Evolutionary conservation across 2,329 filamentous ascomycete species (phyloP), one percentile per base, ranked within the genome.

Genomic region (Nothopassalora personata): DNA sequence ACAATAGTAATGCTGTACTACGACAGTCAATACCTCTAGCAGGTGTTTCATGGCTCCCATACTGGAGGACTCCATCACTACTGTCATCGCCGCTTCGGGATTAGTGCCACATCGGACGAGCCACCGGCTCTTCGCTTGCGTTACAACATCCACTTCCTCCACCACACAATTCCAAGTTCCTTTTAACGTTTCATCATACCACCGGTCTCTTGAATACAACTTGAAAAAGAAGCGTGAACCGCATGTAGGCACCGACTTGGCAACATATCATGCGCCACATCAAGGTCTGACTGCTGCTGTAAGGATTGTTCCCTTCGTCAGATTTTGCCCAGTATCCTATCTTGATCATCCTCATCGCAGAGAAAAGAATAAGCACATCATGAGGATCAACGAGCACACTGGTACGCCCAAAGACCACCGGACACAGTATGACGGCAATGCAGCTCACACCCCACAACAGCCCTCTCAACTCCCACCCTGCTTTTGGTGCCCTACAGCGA

Each of bases 401-500:
- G 73, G 75, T 75, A 68, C 43, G 56, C 49, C 30, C 13, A 28
- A 47, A n/a, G n/a, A 47, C 45, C 15, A 49, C 46, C 18, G 18
- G 28, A 49, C 3, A 27, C 4, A 49, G 23, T 23, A 23, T 23
- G 23, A 23, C 23, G 2, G 23, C 23, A 3, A 23, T 3, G 23
- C 23, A 23, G 23, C 46, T 30, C 28, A 27, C 15, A 18, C 23
- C 30, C 10, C 30, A n/a, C 27, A 51, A 13, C 55, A 62, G 68
- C 70, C 34, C 57, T 72, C 43, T 64, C 83, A 3, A 88, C 88
- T 1, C 75, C 81, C 4, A 79, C 79, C 53, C 78, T 89, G 48
- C 81, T 95, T 18, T 82, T 97, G 9, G 91, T 96, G 9, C 92
- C 92, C 0, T 97, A 97, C 74, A 87, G 87, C 63, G 75, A 80